A percentile compares a stretch with the other conserved stretches of the same genome.
phyloP scores from a whole-genome alignment of 2,329 filamentous ascomycete species.

The Trichoderma koningii region DNA sequence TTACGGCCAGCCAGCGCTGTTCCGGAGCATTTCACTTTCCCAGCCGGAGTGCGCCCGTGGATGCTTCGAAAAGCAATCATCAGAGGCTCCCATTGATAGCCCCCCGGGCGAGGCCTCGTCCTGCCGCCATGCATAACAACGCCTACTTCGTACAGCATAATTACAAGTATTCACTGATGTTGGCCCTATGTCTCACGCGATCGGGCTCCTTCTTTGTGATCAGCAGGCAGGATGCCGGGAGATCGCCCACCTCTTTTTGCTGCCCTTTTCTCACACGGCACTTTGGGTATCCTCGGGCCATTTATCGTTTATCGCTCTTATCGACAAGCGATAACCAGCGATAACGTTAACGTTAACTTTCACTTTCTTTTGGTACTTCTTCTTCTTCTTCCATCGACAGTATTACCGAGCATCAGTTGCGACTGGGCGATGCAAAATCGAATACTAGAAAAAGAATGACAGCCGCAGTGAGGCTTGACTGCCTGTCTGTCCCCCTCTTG shows the following conservation, averaged over 20 bases:
- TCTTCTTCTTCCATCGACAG: no score
- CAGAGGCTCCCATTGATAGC: conserved; percentile 5
- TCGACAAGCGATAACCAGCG: conserved; percentile 22
- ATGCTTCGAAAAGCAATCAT: neutral
- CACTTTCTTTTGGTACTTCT: neutral
- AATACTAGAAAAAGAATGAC: no score
- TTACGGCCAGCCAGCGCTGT: neutral
- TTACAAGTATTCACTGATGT: neutral
- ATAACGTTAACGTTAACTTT: conserved; percentile 1
- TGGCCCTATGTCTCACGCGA: neutral
- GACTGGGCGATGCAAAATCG: no score
- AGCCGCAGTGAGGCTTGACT: no score
- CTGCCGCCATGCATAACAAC: neutral
- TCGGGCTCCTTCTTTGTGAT: neutral
- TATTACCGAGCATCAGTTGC: no score
- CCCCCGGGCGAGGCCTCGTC: neutral
- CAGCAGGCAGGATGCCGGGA: conserved; percentile 9
- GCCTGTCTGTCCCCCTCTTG: no score
- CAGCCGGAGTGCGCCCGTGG: neutral
- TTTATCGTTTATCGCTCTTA: conserved; percentile 18
- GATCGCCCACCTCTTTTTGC: conserved; percentile 6
- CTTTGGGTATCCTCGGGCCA: neutral
- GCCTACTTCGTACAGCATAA: no score
- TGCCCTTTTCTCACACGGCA: neutral
- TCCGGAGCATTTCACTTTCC: neutral